phyloP scores from a whole-genome alignment of 2,329 filamentous ascomycete species.

The Aspergillus pseudotamarii region DNA sequence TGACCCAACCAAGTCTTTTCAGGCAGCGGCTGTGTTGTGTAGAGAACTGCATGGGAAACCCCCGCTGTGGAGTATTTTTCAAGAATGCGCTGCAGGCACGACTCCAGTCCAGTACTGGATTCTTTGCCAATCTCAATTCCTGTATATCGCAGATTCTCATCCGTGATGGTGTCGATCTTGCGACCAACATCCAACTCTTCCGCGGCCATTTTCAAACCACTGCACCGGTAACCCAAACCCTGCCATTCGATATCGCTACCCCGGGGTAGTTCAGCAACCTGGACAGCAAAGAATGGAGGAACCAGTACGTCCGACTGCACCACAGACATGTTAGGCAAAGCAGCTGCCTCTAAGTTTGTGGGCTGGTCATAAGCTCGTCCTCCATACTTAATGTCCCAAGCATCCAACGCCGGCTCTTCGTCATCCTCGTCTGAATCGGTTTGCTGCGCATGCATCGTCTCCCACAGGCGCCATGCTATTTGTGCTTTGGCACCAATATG shows the following conservation, averaged over 20 bases:
- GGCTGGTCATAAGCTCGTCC: slow-evolving; percentile 51
- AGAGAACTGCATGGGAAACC: slow-evolving; percentile 36
- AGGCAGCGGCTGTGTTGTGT: slow-evolving; percentile 33
- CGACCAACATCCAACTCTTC: slow-evolving; percentile 18
- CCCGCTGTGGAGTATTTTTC: slow-evolving; percentile 16
- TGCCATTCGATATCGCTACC: slow-evolving; percentile 82
- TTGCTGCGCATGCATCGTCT: slow-evolving; percentile 34
- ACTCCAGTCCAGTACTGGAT: slow-evolving; percentile 22
- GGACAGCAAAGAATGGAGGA: slow-evolving; percentile 73
- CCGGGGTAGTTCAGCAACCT: slow-evolving; percentile 77
- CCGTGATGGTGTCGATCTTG: slow-evolving; percentile 26
- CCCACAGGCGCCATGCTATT: slow-evolving; percentile 51
- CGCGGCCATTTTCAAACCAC: slow-evolving; percentile 28
- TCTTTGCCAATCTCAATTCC: slow-evolving; percentile 34
- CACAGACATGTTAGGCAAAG: slow-evolving; percentile 31
- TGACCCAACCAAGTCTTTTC: slow-evolving; percentile 34
- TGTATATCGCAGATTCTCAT: slow-evolving; percentile 29
- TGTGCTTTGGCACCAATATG: slow-evolving; percentile 37
- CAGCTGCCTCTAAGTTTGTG: slow-evolving; percentile 24
- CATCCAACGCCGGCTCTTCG: slow-evolving; percentile 51
- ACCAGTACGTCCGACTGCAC: slow-evolving; percentile 32
- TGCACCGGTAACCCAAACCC: slow-evolving; percentile 60
- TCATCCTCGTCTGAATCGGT: slow-evolving; percentile 43
- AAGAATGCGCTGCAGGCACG: slow-evolving; percentile 28
- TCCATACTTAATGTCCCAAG: slow-evolving; percentile 59